Evolutionary conservation across 2,329 filamentous ascomycete species (phyloP), one percentile per base, ranked within the genome.

Genomic region (Triangularia verruculosa): DNA sequence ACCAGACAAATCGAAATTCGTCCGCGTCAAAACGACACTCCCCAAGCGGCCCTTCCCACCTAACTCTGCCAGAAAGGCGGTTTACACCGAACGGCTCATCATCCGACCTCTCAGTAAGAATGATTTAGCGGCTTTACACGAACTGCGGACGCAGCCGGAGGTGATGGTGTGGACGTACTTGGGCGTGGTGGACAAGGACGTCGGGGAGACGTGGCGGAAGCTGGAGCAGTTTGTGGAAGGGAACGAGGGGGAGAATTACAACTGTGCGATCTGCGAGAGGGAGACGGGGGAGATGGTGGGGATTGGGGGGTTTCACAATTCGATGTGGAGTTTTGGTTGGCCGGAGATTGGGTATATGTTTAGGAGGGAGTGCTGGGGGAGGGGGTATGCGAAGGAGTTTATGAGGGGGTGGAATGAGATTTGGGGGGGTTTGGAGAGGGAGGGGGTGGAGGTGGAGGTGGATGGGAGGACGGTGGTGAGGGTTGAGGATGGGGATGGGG

Each of bases 281-380:
- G 77, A 74, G 24, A 81, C 78, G 15, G 79, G 78, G n/a, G 79
- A 83, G 66, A 72, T 87, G 28, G 75, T 87, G 61, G 81, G 86
- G 43, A 70, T 79, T 15, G 80, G 83, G 32, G 81, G 84, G 27
- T 76, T 76, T 62, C 76, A 80, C 66, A 68, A 66, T 57, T 70
- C 39, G 57, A 66, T 28, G 74, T 76, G 64, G 68, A 74, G 59
- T 1, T 71, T 79, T 17, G 83, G 82, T 56, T 86, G 83, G 84
- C 84, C 85, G 1, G 83, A 82, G 69, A 61, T 87, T 25, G 86
- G 86, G 22, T 89, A 88, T 72, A 79, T 86, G 76, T 73, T 88
- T 59, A 74, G 78, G 56, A 78, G 75, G 62, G 80, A 83, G 67
- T 70, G 74, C 61, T 88, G 86, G 86, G 82, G 83, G 6, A 78